A percentile compares a stretch with the other conserved stretches of the same genome.
Evolutionary conservation across 257 asterid genomes (phyloP).

Genomic region (Cordia subcordata): DNA sequence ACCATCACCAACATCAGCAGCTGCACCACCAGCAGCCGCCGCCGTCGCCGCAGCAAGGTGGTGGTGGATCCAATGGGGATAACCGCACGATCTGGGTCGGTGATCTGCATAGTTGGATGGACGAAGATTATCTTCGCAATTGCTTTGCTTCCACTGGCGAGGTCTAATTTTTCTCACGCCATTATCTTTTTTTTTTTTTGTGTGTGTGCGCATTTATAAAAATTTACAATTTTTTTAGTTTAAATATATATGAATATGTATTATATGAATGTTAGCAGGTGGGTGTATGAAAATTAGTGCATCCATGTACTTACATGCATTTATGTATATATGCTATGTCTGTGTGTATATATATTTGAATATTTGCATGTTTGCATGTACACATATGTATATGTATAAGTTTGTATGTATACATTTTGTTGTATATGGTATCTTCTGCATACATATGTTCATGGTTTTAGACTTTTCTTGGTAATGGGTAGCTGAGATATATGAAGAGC

Average conservation of each 20-base stretch:
- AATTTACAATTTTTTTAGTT: too few relatives aligned
- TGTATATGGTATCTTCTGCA: neutral
- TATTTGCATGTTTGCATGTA: too few relatives aligned
- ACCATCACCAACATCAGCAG: constrained; percentile 18
- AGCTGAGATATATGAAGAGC: neutral
- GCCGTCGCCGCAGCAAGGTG: constrained; percentile 30
- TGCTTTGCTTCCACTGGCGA: constrained; percentile 89
- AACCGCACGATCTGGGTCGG: constrained; percentile 98
- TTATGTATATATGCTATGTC: too few relatives aligned
- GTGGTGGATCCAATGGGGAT: constrained; percentile 50
- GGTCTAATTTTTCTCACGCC: constrained; percentile 29
- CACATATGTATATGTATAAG: too few relatives aligned
- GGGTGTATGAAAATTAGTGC: neutral
- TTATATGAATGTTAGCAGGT: too few relatives aligned
- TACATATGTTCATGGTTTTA: neutral
- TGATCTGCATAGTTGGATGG: constrained; percentile 92
- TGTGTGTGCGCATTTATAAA: neutral
- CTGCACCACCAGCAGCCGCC: constrained; percentile 4
- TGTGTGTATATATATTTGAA: too few relatives aligned
- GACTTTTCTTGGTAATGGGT: neutral
- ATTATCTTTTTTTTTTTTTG: neutral
- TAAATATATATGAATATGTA: neutral
- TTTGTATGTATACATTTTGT: too few relatives aligned
- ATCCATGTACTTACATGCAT: neutral
- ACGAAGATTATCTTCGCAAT: constrained; percentile 86